phyloP scores from a whole-genome alignment of 208 protist species.

The Herpetomonas tarakana region DNA sequence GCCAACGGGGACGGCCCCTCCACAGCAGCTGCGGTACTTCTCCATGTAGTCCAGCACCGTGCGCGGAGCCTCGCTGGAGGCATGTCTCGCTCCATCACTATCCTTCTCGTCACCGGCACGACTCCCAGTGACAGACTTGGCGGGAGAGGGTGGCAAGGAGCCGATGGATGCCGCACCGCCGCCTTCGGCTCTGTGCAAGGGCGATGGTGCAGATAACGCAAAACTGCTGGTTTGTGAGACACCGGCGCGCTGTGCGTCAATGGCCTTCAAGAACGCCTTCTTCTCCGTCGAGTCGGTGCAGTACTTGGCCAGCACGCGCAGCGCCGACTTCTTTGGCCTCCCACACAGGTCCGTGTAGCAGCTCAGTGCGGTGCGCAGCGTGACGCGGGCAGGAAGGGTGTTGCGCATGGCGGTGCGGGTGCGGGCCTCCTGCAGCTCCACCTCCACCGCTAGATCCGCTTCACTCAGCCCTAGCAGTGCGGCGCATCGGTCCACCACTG shows the following conservation, averaged over 20 bases:
- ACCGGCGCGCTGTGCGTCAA: background rate
- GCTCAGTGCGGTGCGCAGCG: slow-evolving; percentile 59
- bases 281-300: slow-evolving; percentile 52
- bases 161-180: no score
- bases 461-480: slow-evolving; percentile 44
- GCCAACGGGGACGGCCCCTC: slow-evolving; percentile 34
- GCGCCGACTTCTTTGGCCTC: slow-evolving; percentile 51
- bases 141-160: no score
- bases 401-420: slow-evolving; percentile 41
- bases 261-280: slow-evolving; percentile 29
- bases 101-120: background rate
- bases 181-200: no score
- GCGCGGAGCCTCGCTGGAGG: slow-evolving; percentile 11
- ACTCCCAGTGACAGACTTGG: background rate
- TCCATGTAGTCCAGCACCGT: slow-evolving; percentile 77
- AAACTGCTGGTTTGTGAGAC: background rate
- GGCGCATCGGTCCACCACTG: slow-evolving; percentile 61
- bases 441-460: slow-evolving; percentile 33
- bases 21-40: slow-evolving; percentile 62
- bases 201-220: no score
- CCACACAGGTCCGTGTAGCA: slow-evolving; percentile 80
- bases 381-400: slow-evolving; percentile 52
- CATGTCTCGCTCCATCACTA: background rate
- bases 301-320: slow-evolving; percentile 69
- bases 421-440: slow-evolving; percentile 42